Base-by-base conservation (phyloP, 208 protist species). In the Trypanosoma congolense region DNA sequence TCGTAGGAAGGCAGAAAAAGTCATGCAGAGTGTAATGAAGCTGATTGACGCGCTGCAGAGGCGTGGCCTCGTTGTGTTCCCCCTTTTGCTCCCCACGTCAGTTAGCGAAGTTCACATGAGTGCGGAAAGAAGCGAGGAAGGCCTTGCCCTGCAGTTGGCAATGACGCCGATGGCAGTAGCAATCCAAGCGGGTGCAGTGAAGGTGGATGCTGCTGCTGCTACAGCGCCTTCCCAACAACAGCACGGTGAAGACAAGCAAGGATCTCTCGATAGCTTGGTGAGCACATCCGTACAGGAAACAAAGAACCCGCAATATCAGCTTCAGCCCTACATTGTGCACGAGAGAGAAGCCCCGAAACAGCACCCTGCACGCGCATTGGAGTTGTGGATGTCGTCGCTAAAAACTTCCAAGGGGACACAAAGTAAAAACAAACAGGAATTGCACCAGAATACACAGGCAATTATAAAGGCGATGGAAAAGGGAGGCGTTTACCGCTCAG, bases 101-200 rank as follows among this genome's bases (percentile, higher is more conserved):
- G 40, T 36, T 45, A 55, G 61, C 19, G 29, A 31, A 1, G 22
- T 29, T 28, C 16, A 5, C 41, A 70, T 70, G 46, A 55, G 62
- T 4, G 43, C 55, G 35, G 73, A 70, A 40, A 42, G 65, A 2
- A 22, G 56, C 6, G 36, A 35, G 19, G 64, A 70, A 10, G 41
- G 56, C 21, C 65, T 70, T 0, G 79, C 83, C 12, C 56, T 91
- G 31, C 64, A 87, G 16, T 38, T 91, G n/a, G 61, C 77, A 31
- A 67, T 87, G 61, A 91, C 79, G 4, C 83, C 80, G 1, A 91
- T 91, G 83, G 66, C 77, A 59, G 68, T 91, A 19, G 73, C 72
- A 2, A 48, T 61, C 2, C 40, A 31, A n/a, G 54, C 33, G 30
- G 55, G 64, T 44, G 48, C 21, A 36, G 53, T 71, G 0, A 71